Evolutionary conservation across 1,284 basidiomycete species (phyloP), one percentile per base, ranked within the genome.

Genomic region (Exobasidium cylindrosporum): DNA sequence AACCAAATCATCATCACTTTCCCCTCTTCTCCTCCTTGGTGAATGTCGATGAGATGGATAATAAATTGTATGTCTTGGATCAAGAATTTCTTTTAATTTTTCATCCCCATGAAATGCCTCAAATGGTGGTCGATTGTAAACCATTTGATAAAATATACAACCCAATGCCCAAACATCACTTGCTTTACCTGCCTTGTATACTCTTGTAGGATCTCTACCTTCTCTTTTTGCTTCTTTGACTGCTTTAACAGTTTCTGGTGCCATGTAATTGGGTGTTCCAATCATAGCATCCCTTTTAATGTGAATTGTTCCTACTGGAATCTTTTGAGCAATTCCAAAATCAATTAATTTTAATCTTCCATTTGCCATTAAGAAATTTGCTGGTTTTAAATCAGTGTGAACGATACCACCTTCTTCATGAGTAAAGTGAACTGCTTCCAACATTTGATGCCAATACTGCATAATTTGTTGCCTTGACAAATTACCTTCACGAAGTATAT

Each of bases 71-170:
- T 35, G 31, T 23, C 32, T 55, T 4, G 53, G 32, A 29, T 55
- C 31, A 4, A 55, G 23, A 17, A 55, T 55, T 23, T 35, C 53
- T 13, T 29, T 26, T 29, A 55, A 55, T 28, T 55, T 55, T 14
- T 55, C 53, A 28, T 55, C 53, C 4, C 53, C 53, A 44, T 44
- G 53, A 29, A 55, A 55, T 32, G 88, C 89, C 64, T 89, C 87
- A 82, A 98, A 99, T 2, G 94, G 91, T 62, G 93, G 92, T 60
- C 86, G 86, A 44, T 93, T 93, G 63, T 92, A 89, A 40, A 97
- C 89, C 88, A 97, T 94, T 81, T 97, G 95, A 82, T 90, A 97
- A 35, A 99, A 82, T 59, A 97, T 91, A 81, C 95, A 97, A 0
- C 94, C 96, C 17, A 97, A 83, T 17, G 94, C 91, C 96, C 96